phyloP scores from a whole-genome alignment of 23 red algal genomes.

The Cyanidioschyzon merolae region DNA sequence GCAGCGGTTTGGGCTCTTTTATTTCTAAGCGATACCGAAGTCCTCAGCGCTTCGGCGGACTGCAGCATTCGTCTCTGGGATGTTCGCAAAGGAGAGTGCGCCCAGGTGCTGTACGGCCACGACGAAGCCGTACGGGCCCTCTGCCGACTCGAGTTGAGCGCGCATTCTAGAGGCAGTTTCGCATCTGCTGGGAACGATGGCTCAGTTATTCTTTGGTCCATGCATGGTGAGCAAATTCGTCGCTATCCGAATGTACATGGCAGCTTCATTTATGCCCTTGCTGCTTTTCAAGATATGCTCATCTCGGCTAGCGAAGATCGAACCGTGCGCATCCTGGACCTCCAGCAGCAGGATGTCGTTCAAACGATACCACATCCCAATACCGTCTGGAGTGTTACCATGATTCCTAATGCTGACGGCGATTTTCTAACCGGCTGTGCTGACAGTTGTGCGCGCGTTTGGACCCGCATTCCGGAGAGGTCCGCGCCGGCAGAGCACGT shows the following conservation, averaged over 20 bases:
- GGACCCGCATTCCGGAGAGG: slow-evolving; percentile 1
- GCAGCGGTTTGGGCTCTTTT: slow-evolving; percentile 57
- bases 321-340: background rate
- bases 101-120: slow-evolving; percentile 27
- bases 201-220: slow-evolving; percentile 31
- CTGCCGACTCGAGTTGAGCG: background rate
- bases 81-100: slow-evolving; percentile 1
- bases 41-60: slow-evolving; percentile 51
- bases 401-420: background rate
- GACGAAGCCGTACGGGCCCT: slow-evolving; percentile 57
- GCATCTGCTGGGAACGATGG: slow-evolving; percentile 59
- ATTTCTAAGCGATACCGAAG: slow-evolving; percentile 17
- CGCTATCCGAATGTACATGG: background rate
- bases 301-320: slow-evolving; percentile 1
- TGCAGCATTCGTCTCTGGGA: slow-evolving; percentile 48
- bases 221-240: background rate
- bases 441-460: background rate
- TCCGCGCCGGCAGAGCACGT: slow-evolving; percentile 41
- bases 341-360: background rate
- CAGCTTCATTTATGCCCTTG: slow-evolving; percentile 1
- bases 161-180: slow-evolving; percentile 28
- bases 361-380: background rate
- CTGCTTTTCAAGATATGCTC: background rate
- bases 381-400: background rate
- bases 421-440: slow-evolving; percentile 13